These are phyloP conservation scores for Arabidopsis thaliana DNA, from an alignment of 345 rosid genomes.

Conservation along the genomic window DNA sequence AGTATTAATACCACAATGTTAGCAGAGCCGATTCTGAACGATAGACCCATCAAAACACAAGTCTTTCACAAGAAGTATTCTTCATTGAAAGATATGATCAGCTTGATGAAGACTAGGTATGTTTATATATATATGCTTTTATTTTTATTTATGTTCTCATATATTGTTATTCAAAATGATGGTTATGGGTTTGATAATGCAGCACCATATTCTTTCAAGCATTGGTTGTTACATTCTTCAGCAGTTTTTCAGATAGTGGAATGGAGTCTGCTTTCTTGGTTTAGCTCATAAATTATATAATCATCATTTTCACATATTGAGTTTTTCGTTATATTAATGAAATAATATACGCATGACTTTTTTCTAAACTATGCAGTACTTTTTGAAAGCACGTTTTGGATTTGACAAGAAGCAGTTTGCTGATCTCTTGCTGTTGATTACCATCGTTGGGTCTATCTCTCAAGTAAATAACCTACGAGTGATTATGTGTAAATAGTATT, in stretches of 20 bases:
- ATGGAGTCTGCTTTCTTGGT: conserved; percentile 66
- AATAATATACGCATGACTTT: not conserved
- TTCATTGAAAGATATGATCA: conserved; percentile 55
- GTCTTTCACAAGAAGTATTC: conserved; percentile 59
- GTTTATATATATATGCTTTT: not conserved
- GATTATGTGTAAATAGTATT: not conserved
- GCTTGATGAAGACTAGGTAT: conserved; percentile 67
- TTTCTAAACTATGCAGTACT: conserved; percentile 59
- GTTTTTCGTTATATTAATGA: not conserved
- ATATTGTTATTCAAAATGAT: not conserved
- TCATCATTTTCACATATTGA: not conserved
- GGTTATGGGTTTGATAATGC: conserved; percentile 39
- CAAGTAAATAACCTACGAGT: conserved; percentile 52
- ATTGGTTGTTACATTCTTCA: conserved; percentile 76
- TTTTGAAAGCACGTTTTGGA: conserved; percentile 87
- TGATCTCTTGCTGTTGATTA: conserved; percentile 63
- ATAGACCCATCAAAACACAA: conserved; percentile 32
- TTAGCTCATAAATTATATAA: conserved; percentile 17
- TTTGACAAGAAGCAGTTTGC: conserved; percentile 81
- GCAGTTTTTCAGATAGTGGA: conserved; percentile 73
- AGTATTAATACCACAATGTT: conserved; percentile 25
- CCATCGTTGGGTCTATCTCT: conserved; percentile 61
- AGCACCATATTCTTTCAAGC: conserved; percentile 73
- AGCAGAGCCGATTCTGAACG: conserved; percentile 57
- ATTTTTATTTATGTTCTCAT: not conserved